These are phyloP conservation scores for Vanrija sp. DNA, from an alignment of 1,284 basidiomycete species.

Conservation along the genomic window DNA sequence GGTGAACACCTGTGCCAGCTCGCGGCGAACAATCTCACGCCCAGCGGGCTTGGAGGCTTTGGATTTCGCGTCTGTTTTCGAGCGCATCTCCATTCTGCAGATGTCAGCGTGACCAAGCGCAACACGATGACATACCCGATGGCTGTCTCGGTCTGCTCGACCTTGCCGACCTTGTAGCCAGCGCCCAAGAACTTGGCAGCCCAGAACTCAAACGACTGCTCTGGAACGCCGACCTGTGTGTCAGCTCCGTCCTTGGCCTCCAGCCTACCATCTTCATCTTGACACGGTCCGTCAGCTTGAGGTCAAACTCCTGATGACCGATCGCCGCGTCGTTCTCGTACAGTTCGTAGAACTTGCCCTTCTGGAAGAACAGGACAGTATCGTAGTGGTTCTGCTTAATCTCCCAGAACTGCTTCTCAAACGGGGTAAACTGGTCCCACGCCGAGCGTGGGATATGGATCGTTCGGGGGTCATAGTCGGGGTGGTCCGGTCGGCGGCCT, in stretches of 20 bases:
- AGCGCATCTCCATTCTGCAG: slow-evolving; percentile 54
- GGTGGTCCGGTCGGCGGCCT: slow-evolving; percentile 65
- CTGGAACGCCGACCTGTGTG: slow-evolving; percentile 85
- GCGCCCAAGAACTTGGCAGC: slow-evolving; percentile 52
- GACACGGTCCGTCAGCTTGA: slow-evolving; percentile 67
- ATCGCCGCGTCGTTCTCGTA: slow-evolving; percentile 89
- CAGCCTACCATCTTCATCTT: slow-evolving; percentile 95
- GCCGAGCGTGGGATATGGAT: slow-evolving; percentile 72
- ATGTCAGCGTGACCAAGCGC: neutral
- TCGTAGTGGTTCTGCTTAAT: slow-evolving; percentile 95
- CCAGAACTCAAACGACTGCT: slow-evolving; percentile 74
- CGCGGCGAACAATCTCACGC: slow-evolving; percentile 79
- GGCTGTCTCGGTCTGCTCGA: slow-evolving; percentile 95
- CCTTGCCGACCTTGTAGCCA: slow-evolving; percentile 95
- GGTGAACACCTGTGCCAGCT: slow-evolving; percentile 92
- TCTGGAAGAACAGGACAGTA: slow-evolving; percentile 96
- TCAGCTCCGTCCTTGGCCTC: neutral
- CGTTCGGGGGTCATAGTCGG: slow-evolving; percentile 90
- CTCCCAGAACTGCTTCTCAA: slow-evolving; percentile 91
- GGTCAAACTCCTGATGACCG: slow-evolving; percentile 85
- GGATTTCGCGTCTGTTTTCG: slow-evolving; percentile 46
- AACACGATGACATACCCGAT: slow-evolving; percentile 48
- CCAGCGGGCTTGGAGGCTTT: slow-evolving; percentile 39
- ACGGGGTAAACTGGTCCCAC: slow-evolving; percentile 86
- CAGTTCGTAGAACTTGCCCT: slow-evolving; percentile 59